A percentile compares a stretch with the other conserved stretches of the same genome.
phyloP scores from a whole-genome alignment of 805 yeast genomes.

The Starmerella kuoi region DNA sequence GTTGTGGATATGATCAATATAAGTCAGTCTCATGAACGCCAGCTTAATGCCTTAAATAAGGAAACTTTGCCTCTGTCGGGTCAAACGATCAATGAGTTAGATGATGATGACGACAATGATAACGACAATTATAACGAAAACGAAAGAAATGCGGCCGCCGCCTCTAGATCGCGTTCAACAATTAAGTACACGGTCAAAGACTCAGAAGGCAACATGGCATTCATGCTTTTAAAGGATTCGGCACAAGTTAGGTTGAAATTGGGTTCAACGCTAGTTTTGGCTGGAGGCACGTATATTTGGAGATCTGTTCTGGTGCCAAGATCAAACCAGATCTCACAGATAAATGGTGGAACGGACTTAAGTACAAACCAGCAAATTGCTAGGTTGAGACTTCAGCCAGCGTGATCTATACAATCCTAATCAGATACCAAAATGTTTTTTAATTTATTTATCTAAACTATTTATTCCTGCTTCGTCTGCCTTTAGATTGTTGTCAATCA shows the following conservation, averaged over 20 bases:
- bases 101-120: constrained; percentile 1
- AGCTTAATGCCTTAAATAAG: constrained; percentile 3
- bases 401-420: no score
- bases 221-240: constrained; percentile 3
- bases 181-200: constrained; percentile 15
- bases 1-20: constrained; percentile 21
- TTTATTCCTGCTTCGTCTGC: no score
- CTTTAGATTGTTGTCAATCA: no score
- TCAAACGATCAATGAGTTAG: neutral
- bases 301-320: constrained; percentile 15
- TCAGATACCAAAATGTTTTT: no score
- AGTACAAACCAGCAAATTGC: neutral
- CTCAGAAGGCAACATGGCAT: constrained; percentile 7
- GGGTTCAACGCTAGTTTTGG: constrained; percentile 1
- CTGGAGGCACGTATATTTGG: constrained; percentile 10
- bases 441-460: no score
- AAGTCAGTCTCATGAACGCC: constrained; percentile 11
- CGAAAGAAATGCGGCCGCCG: neutral
- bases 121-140: neutral
- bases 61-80: neutral
- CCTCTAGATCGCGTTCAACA: neutral
- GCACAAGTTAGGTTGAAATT: neutral
- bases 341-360: neutral
- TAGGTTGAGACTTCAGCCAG: neutral
- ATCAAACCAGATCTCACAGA: neutral